phyloP scores from a whole-genome alignment of 306 rosid species.

The Vicia faba region DNA sequence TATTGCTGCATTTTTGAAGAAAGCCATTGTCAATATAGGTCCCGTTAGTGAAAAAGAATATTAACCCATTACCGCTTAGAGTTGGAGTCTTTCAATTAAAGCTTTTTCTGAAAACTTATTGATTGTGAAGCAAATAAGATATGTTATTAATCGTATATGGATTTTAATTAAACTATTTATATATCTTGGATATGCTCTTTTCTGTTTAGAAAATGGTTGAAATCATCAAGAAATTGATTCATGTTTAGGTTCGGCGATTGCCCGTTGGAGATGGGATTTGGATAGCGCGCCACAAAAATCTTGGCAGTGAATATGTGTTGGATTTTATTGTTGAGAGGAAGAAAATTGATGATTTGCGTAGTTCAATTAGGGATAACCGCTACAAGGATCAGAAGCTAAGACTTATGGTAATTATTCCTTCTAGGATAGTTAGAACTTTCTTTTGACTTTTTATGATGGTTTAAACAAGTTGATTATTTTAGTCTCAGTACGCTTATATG shows the following conservation, averaged over 20 bases:
- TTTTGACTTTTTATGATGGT: not conserved
- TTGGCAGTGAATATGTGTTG: constrained; percentile 75
- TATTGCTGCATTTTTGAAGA: constrained; percentile 16
- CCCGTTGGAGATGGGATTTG: constrained; percentile 98
- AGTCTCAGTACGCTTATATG: constrained; percentile 2
- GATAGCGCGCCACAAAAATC: constrained; percentile 83
- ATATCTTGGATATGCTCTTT: not conserved
- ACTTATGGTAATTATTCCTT: constrained; percentile 66
- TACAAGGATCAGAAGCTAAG: constrained; percentile 89
- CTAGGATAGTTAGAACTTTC: constrained; percentile 25
- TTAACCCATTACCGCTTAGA: not conserved
- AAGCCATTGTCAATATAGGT: constrained; percentile 8
- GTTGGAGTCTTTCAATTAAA: constrained; percentile 8
- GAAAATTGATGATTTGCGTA: constrained; percentile 75
- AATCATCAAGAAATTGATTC: constrained; percentile 28
- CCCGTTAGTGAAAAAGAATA: not conserved
- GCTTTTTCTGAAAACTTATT: constrained; percentile 4
- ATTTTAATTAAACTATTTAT: constrained; percentile 14
- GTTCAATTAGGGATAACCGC: constrained; percentile 94
- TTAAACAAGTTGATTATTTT: constrained; percentile 19
- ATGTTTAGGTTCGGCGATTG: constrained; percentile 73
- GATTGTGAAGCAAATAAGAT: constrained; percentile 18
- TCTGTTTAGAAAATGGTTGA: constrained; percentile 24
- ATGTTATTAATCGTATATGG: constrained; percentile 14
- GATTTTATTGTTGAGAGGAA: constrained; percentile 98